A percentile compares a stretch with the other conserved stretches of the same genome.
Conservation (phyloP, 2,329 filamentous ascomycete species). For the Neofusicoccum umdonicola region DNA sequence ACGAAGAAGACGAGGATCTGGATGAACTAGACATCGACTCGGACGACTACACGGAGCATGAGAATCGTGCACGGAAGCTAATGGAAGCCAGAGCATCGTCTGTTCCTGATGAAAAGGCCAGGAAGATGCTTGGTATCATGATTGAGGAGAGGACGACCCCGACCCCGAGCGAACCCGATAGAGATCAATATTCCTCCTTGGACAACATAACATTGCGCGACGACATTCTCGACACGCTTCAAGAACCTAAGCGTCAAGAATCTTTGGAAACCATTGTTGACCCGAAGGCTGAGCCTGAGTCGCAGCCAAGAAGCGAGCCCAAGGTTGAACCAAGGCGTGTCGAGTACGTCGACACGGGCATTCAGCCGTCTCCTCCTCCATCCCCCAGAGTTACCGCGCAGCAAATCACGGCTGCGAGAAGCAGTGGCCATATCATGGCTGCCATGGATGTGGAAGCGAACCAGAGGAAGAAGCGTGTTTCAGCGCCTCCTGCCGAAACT, state of each 20-base stretch:
- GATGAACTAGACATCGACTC: constrained; percentile 62
- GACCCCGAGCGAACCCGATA: not conserved
- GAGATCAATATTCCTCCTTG: constrained; percentile 24
- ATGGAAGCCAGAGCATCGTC: constrained; percentile 43
- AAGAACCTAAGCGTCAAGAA: not conserved
- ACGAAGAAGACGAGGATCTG: constrained; percentile 62
- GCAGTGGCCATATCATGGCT: constrained; percentile 18
- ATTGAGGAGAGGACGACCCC: constrained; percentile 8
- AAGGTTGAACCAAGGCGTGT: constrained; percentile 30
- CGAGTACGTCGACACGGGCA: constrained; percentile 69
- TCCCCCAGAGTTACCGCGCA: constrained; percentile 58
- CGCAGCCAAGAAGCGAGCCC: not conserved
- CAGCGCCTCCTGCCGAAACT: constrained; percentile 29
- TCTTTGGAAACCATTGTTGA: constrained; percentile 1
- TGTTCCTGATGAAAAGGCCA: constrained; percentile 45
- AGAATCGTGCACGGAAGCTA: constrained; percentile 38
- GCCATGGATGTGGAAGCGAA: constrained; percentile 64
- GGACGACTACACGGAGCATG: constrained; percentile 54
- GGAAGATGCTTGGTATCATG: constrained; percentile 44
- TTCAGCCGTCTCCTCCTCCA: constrained; percentile 80
- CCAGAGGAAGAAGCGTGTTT: constrained; percentile 67
- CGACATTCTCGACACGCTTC: not conserved
- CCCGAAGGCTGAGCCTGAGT: not conserved
- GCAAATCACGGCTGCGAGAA: constrained; percentile 24
- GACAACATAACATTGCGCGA: not conserved